Base-by-base conservation (phyloP, 306 rosid genomes). In the Calophaca sinica region DNA sequence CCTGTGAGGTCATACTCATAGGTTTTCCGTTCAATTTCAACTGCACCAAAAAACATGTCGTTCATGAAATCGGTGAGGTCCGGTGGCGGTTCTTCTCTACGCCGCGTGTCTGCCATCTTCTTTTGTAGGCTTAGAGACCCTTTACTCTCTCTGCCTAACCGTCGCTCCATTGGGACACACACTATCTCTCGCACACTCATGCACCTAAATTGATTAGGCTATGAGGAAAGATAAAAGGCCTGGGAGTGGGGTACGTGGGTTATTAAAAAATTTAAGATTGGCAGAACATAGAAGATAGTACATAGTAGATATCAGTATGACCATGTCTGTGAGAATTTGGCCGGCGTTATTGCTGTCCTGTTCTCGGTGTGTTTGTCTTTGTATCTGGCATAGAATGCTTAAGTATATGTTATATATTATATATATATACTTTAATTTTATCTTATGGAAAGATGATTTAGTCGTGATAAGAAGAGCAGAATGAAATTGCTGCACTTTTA, bases 21-120 rank as follows among this genome's bases (percentile, higher is more conserved):
- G 2, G 63, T 62, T 68, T 77, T 93, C 61, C 68, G 74, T 5
- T 79, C 70, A 13, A 38, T 3, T 5, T 70, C 80, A 0, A 36
- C 73, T 3, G 84, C 41, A 20, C 97, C 93, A 0, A 86, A 93
- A 48, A 91, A 90, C 97, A 82, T 84, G 83, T 93, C 96, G 82
- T 89, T 91, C 89, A 93, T 91, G 85, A 89, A 91, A 62, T 93
- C 98, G 0, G 92, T 89, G 15, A 91, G 82, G 86, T 91, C 97
- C 14, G 92, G 89, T 0, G 62, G 88, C 5, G 79, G 76, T 10
- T 76, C 80, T 36, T 81, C 72, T 44, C 14, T 66, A 0, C 74
- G 82, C 44, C 73, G 70, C 20, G 70, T 41, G 70, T 68, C 81
- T 45, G 79, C 75, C 29, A 84, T 8, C 64, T 77, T 84, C 61